A percentile compares a stretch with the other conserved stretches of the same genome.
Conservation (phyloP, 169 alveolate genomes). For the Plasmodium vinckei region DNA sequence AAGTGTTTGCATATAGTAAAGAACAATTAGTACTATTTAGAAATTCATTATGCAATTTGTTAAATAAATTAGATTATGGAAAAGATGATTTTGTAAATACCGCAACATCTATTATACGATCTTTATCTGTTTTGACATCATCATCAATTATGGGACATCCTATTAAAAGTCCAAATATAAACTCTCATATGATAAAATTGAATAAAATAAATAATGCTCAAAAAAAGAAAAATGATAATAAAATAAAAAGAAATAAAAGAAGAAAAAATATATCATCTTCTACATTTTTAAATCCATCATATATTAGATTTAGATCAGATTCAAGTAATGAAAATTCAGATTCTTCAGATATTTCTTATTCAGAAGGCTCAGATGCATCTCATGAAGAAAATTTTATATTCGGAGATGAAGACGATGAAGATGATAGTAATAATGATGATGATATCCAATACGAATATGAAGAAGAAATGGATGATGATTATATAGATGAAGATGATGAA, state of each 20-base stretch:
- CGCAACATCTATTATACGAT: slow-evolving; percentile 65
- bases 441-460: slow-evolving; percentile 67
- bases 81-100: slow-evolving; percentile 59
- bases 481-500: slow-evolving; percentile 36
- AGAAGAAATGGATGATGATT: slow-evolving; percentile 76
- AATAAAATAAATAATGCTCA: slow-evolving; percentile 51
- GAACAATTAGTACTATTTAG: slow-evolving; percentile 62
- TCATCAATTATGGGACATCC: slow-evolving; percentile 74
- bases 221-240: slow-evolving; percentile 46
- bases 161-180: slow-evolving; percentile 62
- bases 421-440: slow-evolving; percentile 34
- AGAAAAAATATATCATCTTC: slow-evolving; percentile 41
- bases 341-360: no score
- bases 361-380: slow-evolving; percentile 51
- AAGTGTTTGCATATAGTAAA: slow-evolving; percentile 38
- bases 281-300: slow-evolving; percentile 72
- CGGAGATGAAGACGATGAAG: slow-evolving; percentile 36
- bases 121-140: slow-evolving; percentile 74
- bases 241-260: slow-evolving; percentile 68
- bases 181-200: slow-evolving; percentile 51
- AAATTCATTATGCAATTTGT: slow-evolving; percentile 33
- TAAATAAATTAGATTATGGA: slow-evolving; percentile 60
- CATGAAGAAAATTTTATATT: slow-evolving; percentile 58
- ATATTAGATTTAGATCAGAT: slow-evolving; percentile 74
- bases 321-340: slow-evolving; percentile 35